These are phyloP conservation scores for Solanum piurae DNA, from an alignment of 257 asterid genomes.

Conservation along the genomic window DNA sequence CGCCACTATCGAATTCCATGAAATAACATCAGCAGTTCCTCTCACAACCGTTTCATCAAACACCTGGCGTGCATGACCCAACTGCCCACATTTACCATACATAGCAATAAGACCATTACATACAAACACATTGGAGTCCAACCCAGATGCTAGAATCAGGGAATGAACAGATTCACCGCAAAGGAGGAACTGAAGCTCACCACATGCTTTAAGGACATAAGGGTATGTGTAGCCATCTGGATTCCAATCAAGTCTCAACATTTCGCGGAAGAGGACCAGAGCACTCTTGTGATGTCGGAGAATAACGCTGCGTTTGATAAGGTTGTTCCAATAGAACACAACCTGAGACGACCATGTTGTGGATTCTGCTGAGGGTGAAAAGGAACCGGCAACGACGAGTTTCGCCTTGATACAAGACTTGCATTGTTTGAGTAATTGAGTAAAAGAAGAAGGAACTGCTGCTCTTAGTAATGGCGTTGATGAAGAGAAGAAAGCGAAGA, in stretches of 20 bases:
- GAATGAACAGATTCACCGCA: conserved; percentile 49
- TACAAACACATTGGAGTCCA: conserved; percentile 63
- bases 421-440: not conserved
- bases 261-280: conserved; percentile 42
- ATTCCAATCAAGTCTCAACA: conserved; percentile 48
- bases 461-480: not conserved
- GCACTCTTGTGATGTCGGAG: conserved; percentile 19
- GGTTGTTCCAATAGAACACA: conserved; percentile 67
- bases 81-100: conserved; percentile 63
- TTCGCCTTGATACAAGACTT: not conserved
- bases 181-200: conserved; percentile 24
- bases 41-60: conserved; percentile 51
- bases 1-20: conserved; percentile 79
- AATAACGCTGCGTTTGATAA: conserved; percentile 38
- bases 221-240: conserved; percentile 82
- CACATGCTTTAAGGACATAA: conserved; percentile 56
- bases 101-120: conserved; percentile 52
- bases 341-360: not conserved
- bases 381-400: not conserved
- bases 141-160: conserved; percentile 36
- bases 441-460: not conserved
- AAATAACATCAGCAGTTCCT: conserved; percentile 46
- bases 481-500: not conserved
- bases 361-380: not conserved
- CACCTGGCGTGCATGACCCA: conserved; percentile 31